phyloP scores from a whole-genome alignment of 208 protist species.

The Crithidia sp. region DNA sequence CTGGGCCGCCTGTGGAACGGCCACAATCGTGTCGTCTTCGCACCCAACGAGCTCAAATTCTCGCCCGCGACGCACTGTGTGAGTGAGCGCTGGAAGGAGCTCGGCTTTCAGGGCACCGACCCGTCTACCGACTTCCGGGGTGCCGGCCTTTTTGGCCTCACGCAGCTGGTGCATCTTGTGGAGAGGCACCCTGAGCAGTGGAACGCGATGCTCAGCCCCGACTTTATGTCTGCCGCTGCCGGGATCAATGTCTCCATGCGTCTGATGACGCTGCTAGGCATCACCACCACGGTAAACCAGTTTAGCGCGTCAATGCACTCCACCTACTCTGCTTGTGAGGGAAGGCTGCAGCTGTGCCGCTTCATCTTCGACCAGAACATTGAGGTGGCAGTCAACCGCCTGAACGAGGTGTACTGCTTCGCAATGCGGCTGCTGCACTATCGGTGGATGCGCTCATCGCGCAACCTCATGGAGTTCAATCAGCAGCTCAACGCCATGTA shows the following conservation, averaged over 20 bases:
- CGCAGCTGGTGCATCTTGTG: conserved; percentile 78
- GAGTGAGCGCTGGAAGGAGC: conserved; percentile 70
- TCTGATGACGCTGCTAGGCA: conserved; percentile 54
- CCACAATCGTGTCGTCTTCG: conserved; percentile 44
- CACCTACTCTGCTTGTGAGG: conserved; percentile 33
- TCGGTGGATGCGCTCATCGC: conserved; percentile 50
- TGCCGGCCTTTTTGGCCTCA: conserved; percentile 71
- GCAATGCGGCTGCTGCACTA: conserved; percentile 56
- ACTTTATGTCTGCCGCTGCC: conserved; percentile 65
- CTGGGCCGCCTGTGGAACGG: conserved; percentile 56
- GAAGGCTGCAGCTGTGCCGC: conserved; percentile 39
- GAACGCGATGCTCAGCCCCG: conserved; percentile 28
- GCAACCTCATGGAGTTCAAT: conserved; percentile 77
- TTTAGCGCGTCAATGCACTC: conserved; percentile 38
- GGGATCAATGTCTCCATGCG: conserved; percentile 85
- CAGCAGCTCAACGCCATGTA: conserved; percentile 42
- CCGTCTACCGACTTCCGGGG: conserved; percentile 90
- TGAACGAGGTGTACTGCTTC: conserved; percentile 71
- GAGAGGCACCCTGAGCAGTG: conserved; percentile 64
- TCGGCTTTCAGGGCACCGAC: conserved; percentile 89
- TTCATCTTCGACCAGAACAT: conserved; percentile 38
- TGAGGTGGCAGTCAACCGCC: conserved; percentile 34
- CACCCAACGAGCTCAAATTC: conserved; percentile 18
- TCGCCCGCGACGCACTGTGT: conserved; percentile 19
- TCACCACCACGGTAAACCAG: conserved; percentile 37